A percentile compares a stretch with the other conserved stretches of the same genome.
These are phyloP conservation scores for Zoysia matrella DNA, from an alignment of 202 grass and related monocot genomes.

Conservation along the genomic window DNA sequence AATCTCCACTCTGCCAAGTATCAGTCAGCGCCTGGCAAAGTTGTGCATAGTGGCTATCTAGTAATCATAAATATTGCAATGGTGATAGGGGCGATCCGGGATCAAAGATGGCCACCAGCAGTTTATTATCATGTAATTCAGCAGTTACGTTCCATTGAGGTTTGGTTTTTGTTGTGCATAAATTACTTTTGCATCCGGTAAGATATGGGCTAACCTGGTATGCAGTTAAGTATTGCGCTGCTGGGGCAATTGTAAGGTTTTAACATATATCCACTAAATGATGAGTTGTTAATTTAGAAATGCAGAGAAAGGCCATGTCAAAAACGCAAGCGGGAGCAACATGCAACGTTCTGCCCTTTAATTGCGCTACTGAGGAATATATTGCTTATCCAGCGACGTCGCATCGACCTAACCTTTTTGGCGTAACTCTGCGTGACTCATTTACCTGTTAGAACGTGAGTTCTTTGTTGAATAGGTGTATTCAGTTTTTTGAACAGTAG, in stretches of 20 bases:
- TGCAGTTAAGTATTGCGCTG: not conserved
- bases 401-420: not conserved
- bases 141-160: not conserved
- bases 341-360: too few relatives aligned
- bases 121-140: not conserved
- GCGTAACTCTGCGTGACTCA: not conserved
- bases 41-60: conserved; percentile 2
- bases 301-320: too few relatives aligned
- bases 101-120: not conserved
- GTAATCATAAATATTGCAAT: not conserved
- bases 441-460: not conserved
- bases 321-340: too few relatives aligned
- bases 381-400: not conserved
- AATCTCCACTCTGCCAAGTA: not conserved
- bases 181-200: not conserved
- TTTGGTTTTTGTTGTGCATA: not conserved
- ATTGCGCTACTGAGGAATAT: too few relatives aligned
- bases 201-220: not conserved
- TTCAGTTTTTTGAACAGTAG: not conserved
- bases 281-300: not conserved
- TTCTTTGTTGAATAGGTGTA: not conserved
- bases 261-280: not conserved
- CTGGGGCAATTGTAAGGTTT: not conserved
- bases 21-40: too few relatives aligned
- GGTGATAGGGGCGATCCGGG: not conserved